Conservation (phyloP, 1,284 basidiomycete genomes). For the Fistulinella cinereoalba region DNA sequence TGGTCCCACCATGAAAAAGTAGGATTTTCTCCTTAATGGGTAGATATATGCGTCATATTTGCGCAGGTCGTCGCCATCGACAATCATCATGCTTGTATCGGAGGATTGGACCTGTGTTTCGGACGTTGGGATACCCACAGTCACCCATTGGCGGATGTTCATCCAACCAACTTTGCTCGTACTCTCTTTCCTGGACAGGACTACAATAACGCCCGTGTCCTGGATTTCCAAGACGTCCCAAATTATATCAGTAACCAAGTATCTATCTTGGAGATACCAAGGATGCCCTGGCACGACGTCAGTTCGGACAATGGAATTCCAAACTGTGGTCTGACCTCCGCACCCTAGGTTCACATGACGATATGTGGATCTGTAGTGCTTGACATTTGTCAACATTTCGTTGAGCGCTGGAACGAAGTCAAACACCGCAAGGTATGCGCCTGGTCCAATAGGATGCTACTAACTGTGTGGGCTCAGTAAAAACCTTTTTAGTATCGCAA, state of each 20-base stretch:
- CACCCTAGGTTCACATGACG: slow-evolving; percentile 74
- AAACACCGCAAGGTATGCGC: slow-evolving; percentile 67
- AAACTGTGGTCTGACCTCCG: too few species aligned
- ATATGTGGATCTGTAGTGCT: slow-evolving; percentile 80
- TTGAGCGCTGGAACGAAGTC: slow-evolving; percentile 85
- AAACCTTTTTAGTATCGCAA: slow-evolving; percentile 45
- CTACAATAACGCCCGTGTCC: slow-evolving; percentile 82
- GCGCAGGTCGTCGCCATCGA: slow-evolving; percentile 76
- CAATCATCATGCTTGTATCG: slow-evolving; percentile 77
- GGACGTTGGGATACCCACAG: slow-evolving; percentile 92
- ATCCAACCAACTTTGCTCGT: slow-evolving; percentile 77
- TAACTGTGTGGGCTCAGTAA: slow-evolving; percentile 7
- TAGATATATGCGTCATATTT: background rate
- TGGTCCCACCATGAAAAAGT: slow-evolving; percentile 84
- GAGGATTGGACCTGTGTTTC: slow-evolving; percentile 90
- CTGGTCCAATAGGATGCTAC: background rate
- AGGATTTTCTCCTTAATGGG: background rate
- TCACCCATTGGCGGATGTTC: slow-evolving; percentile 86
- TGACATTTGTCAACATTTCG: slow-evolving; percentile 89
- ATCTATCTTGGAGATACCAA: slow-evolving; percentile 65
- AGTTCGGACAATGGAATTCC: too few species aligned
- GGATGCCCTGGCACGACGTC: slow-evolving; percentile 92
- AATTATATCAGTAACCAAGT: slow-evolving; percentile 76
- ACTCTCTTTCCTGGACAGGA: slow-evolving; percentile 94
- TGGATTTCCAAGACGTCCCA: slow-evolving; percentile 81